phyloP scores from a whole-genome alignment of 805 yeast species.

The Cyberlindnera americana region DNA sequence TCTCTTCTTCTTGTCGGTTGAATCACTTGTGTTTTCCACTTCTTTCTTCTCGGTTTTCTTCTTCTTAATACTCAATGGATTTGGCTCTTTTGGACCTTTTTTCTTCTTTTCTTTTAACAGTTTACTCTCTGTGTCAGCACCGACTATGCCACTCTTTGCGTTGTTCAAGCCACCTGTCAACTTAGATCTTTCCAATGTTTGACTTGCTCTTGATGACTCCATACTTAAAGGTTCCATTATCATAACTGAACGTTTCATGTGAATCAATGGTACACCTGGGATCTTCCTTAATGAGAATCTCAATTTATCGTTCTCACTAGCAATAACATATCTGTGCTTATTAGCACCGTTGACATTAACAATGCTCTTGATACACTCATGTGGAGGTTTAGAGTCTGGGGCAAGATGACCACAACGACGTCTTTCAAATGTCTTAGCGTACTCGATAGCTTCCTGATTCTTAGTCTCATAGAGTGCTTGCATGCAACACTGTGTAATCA shows the following conservation, averaged over 20 bases:
- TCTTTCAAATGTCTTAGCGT: conserved; percentile 84
- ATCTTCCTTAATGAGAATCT: conserved; percentile 66
- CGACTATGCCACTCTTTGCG: conserved; percentile 17
- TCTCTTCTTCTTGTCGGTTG: conserved; percentile 17
- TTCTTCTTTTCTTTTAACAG: conserved; percentile 40
- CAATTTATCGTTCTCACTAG: conserved; percentile 71
- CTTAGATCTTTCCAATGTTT: conserved; percentile 58
- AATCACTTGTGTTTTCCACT: conserved; percentile 10
- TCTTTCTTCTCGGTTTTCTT: conserved; percentile 37
- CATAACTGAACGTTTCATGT: conserved; percentile 89
- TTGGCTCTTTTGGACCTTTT: conserved; percentile 77
- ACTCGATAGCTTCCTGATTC: conserved; percentile 70
- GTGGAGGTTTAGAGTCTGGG: conserved; percentile 56
- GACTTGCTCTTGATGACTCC: conserved; percentile 53
- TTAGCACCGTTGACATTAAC: conserved; percentile 71
- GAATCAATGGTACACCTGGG: conserved; percentile 89
- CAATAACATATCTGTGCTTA: conserved; percentile 88
- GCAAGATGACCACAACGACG: conserved; percentile 87
- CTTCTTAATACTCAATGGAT: conserved; percentile 87
- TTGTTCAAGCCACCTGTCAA: conserved; percentile 78
- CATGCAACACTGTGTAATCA: conserved; percentile 96
- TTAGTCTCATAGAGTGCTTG: conserved; percentile 72
- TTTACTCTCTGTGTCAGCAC: conserved; percentile 39
- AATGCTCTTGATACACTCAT: conserved; percentile 72
- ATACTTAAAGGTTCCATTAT: conserved; percentile 90